A percentile compares a stretch with the other conserved stretches of the same genome.
Conservation (phyloP, 164 flowering plant genomes). For the Houttuynia cordata region DNA sequence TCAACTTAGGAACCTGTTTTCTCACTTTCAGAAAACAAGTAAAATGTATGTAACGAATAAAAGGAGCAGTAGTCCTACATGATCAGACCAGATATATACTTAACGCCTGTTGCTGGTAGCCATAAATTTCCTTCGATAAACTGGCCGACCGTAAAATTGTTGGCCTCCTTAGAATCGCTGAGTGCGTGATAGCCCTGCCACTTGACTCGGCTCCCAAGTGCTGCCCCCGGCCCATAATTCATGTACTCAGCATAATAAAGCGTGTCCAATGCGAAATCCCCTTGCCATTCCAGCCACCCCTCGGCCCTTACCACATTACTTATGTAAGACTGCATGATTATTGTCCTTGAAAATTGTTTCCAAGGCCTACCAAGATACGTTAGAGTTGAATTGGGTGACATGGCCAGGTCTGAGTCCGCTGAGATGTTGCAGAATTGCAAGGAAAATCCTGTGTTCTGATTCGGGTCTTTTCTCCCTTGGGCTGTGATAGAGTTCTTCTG, state of each 20-base stretch:
- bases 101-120: slow-evolving; percentile 77
- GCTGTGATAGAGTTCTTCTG: slow-evolving; percentile 85
- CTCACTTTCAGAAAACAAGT: too few relatives aligned
- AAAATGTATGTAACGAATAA: too few relatives aligned
- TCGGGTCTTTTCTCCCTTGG: slow-evolving; percentile 63
- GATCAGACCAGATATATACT: slow-evolving; percentile 40
- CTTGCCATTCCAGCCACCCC: slow-evolving; percentile 85
- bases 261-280: slow-evolving; percentile 37
- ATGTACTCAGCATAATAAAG: slow-evolving; percentile 58
- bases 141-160: slow-evolving; percentile 47
- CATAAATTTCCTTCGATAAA: slow-evolving; percentile 67
- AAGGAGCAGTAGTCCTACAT: too few relatives aligned
- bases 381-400: slow-evolving; percentile 19
- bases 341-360: slow-evolving; percentile 60
- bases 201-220: slow-evolving; percentile 36
- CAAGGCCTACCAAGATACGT: slow-evolving; percentile 87
- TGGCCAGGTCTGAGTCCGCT: slow-evolving; percentile 38
- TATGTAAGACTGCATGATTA: slow-evolving; percentile 55
- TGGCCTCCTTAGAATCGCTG: slow-evolving; percentile 27
- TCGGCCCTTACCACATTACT: slow-evolving; percentile 38
- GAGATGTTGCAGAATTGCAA: slow-evolving; percentile 67
- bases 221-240: slow-evolving; percentile 72
- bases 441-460: slow-evolving; percentile 60
- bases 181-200: slow-evolving; percentile 67
- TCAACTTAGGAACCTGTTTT: too few relatives aligned